Conservation (phyloP, 2,329 filamentous ascomycete species). For the Aureobasidium sp. region DNA sequence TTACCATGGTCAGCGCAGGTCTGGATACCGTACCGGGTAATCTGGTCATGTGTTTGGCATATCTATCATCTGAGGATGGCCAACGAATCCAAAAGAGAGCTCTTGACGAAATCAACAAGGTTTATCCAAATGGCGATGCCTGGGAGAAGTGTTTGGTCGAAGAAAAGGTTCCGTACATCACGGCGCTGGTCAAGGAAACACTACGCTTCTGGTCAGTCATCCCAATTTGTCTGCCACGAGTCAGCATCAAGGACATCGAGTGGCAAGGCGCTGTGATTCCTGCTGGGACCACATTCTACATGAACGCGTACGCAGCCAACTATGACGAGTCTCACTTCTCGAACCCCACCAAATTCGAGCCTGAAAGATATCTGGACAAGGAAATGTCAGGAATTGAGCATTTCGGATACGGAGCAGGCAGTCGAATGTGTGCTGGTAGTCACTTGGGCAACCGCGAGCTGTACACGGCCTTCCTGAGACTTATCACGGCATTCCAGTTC, state of each 20-base stretch:
- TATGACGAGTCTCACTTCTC: conserved; percentile 65
- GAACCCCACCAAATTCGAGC: conserved; percentile 55
- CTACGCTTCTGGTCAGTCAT: conserved; percentile 75
- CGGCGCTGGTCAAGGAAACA: conserved; percentile 70
- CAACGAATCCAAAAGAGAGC: conserved; percentile 64
- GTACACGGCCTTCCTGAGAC: conserved; percentile 42
- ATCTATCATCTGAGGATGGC: conserved; percentile 60
- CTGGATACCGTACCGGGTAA: conserved; percentile 77
- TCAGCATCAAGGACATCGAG: conserved; percentile 63
- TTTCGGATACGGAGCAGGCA: conserved; percentile 42
- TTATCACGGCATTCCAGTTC: conserved; percentile 43
- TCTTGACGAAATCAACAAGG: conserved; percentile 61
- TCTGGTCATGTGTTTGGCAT: conserved; percentile 71
- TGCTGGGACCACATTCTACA: conserved; percentile 70
- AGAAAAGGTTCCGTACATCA: conserved; percentile 70
- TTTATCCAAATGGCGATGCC: conserved; percentile 67
- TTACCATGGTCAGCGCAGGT: conserved; percentile 76
- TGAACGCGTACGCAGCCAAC: conserved; percentile 70
- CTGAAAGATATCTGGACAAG: conserved; percentile 60
- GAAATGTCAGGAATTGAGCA: conserved; percentile 41
- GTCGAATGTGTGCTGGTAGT: conserved; percentile 35
- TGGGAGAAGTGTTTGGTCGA: conserved; percentile 67
- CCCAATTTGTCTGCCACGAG: conserved; percentile 67
- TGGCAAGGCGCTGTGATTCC: conserved; percentile 64
- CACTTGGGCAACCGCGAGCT: conserved; percentile 36